Base-by-base conservation (phyloP, 371 early-diverging fungal species). In the Circinella minor region DNA sequence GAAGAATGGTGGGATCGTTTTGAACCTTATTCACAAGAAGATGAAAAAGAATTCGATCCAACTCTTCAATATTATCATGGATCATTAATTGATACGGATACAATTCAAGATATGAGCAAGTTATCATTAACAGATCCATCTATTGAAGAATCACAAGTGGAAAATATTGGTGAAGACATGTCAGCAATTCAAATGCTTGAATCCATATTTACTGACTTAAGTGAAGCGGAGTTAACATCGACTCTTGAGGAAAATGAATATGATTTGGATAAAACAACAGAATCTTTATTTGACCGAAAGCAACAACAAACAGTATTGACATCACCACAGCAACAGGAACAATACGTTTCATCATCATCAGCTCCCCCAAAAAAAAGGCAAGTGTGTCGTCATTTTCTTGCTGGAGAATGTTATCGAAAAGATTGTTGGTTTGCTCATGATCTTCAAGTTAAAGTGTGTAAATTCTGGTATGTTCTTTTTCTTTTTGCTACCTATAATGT, bases 401-500 rank as follows among this genome's bases (percentile, higher is more conserved):
- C 89, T 18, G 94, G 92, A 7, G 86, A 89, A 66, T 93, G 94
- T 67, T 89, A 87, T 74, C 79, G 94, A 11, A 84, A 86, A 62
- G 94, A 93, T 74, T 93, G 94, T 65, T 92, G 94, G 92, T 93
- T 88, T 79, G 88, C 87, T 13, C 94, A 93, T 80, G 94, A 93
- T 73, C 79, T 90, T 51, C 87, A 90, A 60, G 79, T 81, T 4
- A 85, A 88, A 72, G 78, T 91, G 14, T 93, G 94, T 80, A 92
- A 91, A 73, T 93, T 91, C 71, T 92, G 89, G 90, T 89, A 82
- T 67, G 81, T 67, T 67, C 0, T 43, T 27, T 18, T 43, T 11
- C 43, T 43, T 43, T 43, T 43, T 43, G 43, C 11, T 43, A 43
- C 27, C 27, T 27, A 43, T 43, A 43, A 43, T 43, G 3, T 11